Evolutionary conservation across 176 grass and related monocot species (phyloP), one percentile per base, ranked within the genome.

Genomic region (Oryza glumipatula): DNA sequence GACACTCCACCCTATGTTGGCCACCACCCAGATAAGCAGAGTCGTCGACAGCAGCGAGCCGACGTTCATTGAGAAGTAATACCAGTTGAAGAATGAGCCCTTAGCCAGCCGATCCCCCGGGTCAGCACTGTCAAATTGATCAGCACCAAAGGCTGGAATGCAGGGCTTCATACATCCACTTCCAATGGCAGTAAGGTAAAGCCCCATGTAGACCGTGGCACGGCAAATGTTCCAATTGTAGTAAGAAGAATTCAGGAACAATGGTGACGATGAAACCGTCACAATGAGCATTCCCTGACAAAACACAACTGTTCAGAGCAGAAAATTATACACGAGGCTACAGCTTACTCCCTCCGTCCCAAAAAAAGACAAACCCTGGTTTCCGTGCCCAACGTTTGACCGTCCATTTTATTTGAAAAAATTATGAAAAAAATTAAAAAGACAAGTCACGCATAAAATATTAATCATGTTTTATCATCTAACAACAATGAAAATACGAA

Each of bases 11-110:
- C 82, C 86, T 7, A 88, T 9, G 70, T 88, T 58, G 16, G 82
- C 77, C 71, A 85, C 82, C 52, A 83, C 65, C 86, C 86, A 92
- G 11, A 88, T 86, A 9, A 92, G 69, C 6, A 85, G 12, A 3
- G 82, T 88, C 15, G 58, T 61, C 0, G 90, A 88, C 9, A 88
- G 21, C 0, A 92, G 82, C 0, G 82, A 69, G 11, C 90, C 86
- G 3, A 82, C 81, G 48, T 81, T 85, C 67, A 86, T 48, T 7
- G 67, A 56, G 60, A 88, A 81, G 84, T 70, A 92, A 79, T 85
- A 92, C 90, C 90, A 92, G 67, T 78, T 88, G 80, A 92, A 92
- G 74, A 88, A 92, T 16, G 85, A 77, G 0, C 49, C 82, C 46
- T 88, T 82, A 11, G 56, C 24, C 46, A 10, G 47, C 39, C 43